These are phyloP conservation scores for Aureobasidium leucospermi DNA, from an alignment of 2,329 filamentous ascomycete species.

Conservation along the genomic window DNA sequence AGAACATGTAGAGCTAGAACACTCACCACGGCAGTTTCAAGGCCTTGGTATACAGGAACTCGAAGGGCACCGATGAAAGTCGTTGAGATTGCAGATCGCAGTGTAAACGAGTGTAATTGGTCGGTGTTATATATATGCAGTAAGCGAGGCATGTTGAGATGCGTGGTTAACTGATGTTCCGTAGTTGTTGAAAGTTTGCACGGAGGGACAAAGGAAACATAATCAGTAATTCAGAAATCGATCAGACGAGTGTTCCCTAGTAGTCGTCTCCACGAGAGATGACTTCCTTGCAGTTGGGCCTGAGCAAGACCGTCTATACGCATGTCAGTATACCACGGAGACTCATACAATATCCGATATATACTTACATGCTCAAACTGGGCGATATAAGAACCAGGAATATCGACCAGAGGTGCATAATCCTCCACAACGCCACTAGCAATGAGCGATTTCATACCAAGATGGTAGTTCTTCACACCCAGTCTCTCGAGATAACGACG, in stretches of 20 bases:
- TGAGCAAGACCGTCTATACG: constrained; percentile 41
- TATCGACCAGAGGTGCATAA: constrained; percentile 82
- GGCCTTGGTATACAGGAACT: not conserved
- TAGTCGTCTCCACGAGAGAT: constrained; percentile 33
- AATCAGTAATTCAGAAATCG: not conserved
- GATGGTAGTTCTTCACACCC: constrained; percentile 89
- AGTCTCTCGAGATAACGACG: constrained; percentile 83
- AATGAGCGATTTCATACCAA: constrained; percentile 86
- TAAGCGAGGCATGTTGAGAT: constrained; percentile 5
- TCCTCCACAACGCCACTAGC: constrained; percentile 76
- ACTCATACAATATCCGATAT: not conserved
- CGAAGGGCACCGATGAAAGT: not conserved
- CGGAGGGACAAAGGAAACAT: not conserved
- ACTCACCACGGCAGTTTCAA: not conserved
- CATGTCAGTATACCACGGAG: not conserved
- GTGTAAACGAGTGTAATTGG: constrained; percentile 2
- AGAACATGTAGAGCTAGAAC: not conserved
- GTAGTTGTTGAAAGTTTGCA: not conserved
- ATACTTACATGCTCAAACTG: constrained; percentile 85
- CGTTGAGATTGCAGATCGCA: too few relatives aligned
- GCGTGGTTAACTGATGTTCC: not conserved
- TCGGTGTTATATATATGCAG: not conserved
- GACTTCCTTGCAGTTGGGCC: constrained; percentile 34
- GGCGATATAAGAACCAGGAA: constrained; percentile 90
- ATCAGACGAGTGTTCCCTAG: constrained; percentile 36